phyloP scores from a whole-genome alignment of 345 rosid genomes.

The Punica granatum region DNA sequence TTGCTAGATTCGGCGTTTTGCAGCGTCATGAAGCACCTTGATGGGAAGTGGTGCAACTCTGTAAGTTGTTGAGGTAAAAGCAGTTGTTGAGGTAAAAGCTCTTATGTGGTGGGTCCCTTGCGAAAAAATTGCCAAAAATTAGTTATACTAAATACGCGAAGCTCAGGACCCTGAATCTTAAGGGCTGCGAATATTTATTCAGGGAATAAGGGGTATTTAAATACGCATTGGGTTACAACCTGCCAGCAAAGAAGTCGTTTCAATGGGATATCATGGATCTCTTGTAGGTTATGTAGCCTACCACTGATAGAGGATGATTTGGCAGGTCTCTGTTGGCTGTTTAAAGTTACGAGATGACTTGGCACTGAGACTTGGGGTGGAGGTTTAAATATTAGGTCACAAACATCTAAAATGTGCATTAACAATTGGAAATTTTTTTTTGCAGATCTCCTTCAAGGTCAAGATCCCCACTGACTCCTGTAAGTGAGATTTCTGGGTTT shows the following conservation, averaged over 20 bases:
- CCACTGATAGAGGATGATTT: neutral
- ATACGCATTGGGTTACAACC: neutral
- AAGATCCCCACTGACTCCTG: conserved; percentile 48
- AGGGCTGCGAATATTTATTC: neutral
- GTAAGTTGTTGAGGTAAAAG: conserved; percentile 19
- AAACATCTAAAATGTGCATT: neutral
- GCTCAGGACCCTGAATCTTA: neutral
- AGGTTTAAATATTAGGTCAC: neutral
- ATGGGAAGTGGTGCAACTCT: conserved; percentile 58
- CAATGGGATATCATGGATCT: neutral
- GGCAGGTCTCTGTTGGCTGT: neutral
- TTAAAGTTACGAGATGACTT: neutral
- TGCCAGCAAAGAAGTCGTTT: neutral
- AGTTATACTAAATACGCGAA: conserved; percentile 16
- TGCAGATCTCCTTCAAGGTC: conserved; percentile 65
- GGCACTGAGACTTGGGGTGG: neutral
- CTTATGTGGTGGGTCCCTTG: conserved; percentile 19
- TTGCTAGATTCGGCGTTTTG: conserved; percentile 83
- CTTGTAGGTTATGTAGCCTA: neutral
- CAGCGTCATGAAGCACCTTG: conserved; percentile 71
- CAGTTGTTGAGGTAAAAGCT: conserved; percentile 16
- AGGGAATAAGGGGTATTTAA: neutral
- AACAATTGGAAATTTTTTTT: conserved; percentile 27
- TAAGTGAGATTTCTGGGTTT: conserved; percentile 29
- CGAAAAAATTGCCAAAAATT: conserved; percentile 10